Evolutionary conservation across 2,329 filamentous ascomycete species (phyloP), one percentile per base, ranked within the genome.

Genomic region (Sporothrix pallida): DNA sequence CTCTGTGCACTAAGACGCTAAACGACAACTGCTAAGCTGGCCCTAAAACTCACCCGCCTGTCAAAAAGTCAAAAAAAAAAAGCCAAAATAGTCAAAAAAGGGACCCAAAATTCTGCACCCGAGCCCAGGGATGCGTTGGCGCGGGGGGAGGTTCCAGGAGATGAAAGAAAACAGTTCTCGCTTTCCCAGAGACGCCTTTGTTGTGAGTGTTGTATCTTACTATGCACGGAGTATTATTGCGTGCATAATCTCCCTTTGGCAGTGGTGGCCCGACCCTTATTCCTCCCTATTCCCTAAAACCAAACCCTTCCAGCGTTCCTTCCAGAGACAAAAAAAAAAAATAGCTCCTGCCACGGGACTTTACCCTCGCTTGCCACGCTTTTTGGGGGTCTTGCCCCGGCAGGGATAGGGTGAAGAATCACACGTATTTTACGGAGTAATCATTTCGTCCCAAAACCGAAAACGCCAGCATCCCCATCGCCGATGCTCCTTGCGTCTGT

Each of bases 51-150:
- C 23, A 31, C 46, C 63, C 44, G 48, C 44, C 65, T 52, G 65
- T 68, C 46, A 68, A n/a, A 37, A 56, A 56, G 6, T 56, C 50
- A 13, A 52, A 50, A 52, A 31, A 48, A n/a, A 37, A 37, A 3
- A 5, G 31, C 1, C 31, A 37, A 7, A 7, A 37, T 37, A 37
- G 31, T 37, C 31, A 37, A 7, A 37, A 7, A 37, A 37, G 31
- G 31, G 31, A 37, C 31, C 31, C 31, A 37, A 37, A 37, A 37
- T 37, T 31, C 65, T 68, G 65, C 46, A 68, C 20, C 65, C 46
- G 46, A 68, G 65, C 65, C 23, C 65, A 68, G 46, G 65, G 46
- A 68, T 68, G 46, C 46, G 26, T 37, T 52, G 65, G 65, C 46
- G 46, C 23, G 9, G 62, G 62, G 62, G 26, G n/a, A 23, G 7